Evolutionary conservation across 1,284 basidiomycete genomes (phyloP), one percentile per base, ranked within the genome.

Genomic region (Papiliotrema terrestris): DNA sequence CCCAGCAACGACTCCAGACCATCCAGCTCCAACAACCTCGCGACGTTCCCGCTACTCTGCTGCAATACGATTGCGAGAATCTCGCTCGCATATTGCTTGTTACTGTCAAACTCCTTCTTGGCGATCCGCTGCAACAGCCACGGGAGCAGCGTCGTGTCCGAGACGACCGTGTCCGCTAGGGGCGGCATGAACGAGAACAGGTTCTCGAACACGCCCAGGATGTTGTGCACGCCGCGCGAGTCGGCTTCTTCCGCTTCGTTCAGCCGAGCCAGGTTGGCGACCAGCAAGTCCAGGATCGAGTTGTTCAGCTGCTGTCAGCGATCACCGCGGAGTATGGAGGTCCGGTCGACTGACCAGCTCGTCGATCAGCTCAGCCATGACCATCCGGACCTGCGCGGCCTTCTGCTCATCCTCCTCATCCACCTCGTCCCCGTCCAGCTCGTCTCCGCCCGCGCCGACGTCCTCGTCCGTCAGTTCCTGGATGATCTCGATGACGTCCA

Each of bases 391-490:
- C 37, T 69, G 62, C n/a, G 59, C 59, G 2, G 66, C 65, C 32
- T 62, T 57, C 42, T 86, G 83, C n/a, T 82, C 80, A n/a, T 81
- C 81, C 50, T 85, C 78, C 17, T 66, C 66, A n/a, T 75, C 83
- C 14, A 75, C 79, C 49, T 83, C 83, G 17, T 80, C 83, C 3
- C 84, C 83, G n/a, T 87, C 86, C 2, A 83, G 83, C 15, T 84
- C 85, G 9, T 86, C 86, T 6, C 78, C 83, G 54, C 87, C 88
- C 39, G 87, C 86, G 2, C 89, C 87, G 1, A 91, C 90, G 68
- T 98, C 95, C 72, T 98, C 95, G 66, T 98, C 95, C 0, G 93
- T 95, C 56, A 98, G 80, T 75, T 98, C 96, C 67, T 94, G 89
- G 3, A 98, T 80, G 25, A 94, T 83, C 69, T 94, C 89, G 20